These are phyloP conservation scores for Exophiala phaeomuriformis DNA, from an alignment of 2,329 filamentous ascomycete genomes.

Conservation along the genomic window DNA sequence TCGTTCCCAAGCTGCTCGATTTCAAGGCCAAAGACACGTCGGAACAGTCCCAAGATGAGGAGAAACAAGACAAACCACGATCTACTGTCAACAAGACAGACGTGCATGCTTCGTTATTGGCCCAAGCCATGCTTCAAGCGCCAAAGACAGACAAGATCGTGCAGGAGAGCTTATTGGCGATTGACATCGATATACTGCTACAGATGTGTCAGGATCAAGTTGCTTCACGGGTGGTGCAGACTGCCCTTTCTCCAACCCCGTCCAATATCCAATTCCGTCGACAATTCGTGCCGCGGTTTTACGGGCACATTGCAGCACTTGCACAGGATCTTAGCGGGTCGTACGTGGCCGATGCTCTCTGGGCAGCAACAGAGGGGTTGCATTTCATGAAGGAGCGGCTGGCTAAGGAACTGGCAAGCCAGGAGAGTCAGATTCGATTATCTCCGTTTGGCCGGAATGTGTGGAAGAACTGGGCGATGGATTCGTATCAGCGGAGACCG, in stretches of 20 bases:
- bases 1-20: conserved; percentile 55
- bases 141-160: conserved; percentile 65
- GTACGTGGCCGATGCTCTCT: conserved; percentile 61
- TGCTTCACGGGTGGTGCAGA: conserved; percentile 57
- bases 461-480: conserved; percentile 69
- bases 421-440: conserved; percentile 56
- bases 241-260: conserved; percentile 44
- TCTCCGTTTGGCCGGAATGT: conserved; percentile 59
- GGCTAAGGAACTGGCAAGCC: conserved; percentile 54
- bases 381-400: conserved; percentile 62
- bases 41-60: conserved; percentile 42
- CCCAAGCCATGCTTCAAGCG: conserved; percentile 69
- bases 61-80: conserved; percentile 43
- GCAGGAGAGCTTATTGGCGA: conserved; percentile 61
- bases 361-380: conserved; percentile 55
- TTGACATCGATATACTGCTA: conserved; percentile 51
- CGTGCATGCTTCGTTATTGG: conserved; percentile 74
- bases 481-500: conserved; percentile 57
- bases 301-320: conserved; percentile 53
- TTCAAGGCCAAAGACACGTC: conserved; percentile 37
- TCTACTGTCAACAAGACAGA: conserved; percentile 20
- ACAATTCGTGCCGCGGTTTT: conserved; percentile 57
- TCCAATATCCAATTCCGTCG: conserved; percentile 48
- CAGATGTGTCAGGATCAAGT: conserved; percentile 58
- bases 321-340: conserved; percentile 57